Base-by-base conservation (phyloP, 2,329 filamentous ascomycete species). In the Tympanopsis confertula region DNA sequence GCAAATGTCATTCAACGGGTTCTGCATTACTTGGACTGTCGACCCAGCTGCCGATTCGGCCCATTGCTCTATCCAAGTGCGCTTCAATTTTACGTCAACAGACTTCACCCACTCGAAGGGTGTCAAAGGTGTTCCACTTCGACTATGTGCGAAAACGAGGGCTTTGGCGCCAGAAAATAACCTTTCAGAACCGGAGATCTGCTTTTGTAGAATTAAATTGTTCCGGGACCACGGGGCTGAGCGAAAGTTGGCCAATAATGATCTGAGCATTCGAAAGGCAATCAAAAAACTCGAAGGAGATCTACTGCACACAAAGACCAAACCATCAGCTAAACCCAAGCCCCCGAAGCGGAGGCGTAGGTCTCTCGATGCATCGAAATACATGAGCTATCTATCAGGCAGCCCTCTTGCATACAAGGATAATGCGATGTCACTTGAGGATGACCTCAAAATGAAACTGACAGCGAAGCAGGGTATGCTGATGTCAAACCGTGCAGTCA, bases 41-140 rank as follows among this genome's bases (percentile, higher is more conserved):
- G 65, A 61, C 20, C 59, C 63, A n/a, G 12, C n/a, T 14, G 66
- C 63, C 12, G 61, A 62, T 3, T 52, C 68, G 3, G 73, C n/a
- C n/a, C n/a, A 78, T 40, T 79, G 74, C 46, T 65, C 69, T 1
- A 66, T 81, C 29, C 71, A 74, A 10, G 71, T 80, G 3, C 71
- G 76, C 19, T 81, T 81, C 60, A 81, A 81, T 50, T 81, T 81
- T 49, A 57, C 80, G 1, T 81, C 76, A 4, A 81, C 76, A n/a
- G 76, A 81, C 49, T 81, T 80, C 51, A 80, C 74, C 50, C 76
- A 80, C 48, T 80, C 76, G 13, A 81, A 81, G 48, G 76, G 76
- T 19, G 76, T 81, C 35, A 81, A 81, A 51, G 76, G 76, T 38
- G 79, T 80, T 42, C 76, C 76, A 2, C 75, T 81, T 3, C 61